Base-by-base conservation (phyloP, 805 yeast genomes). In the Candida vartiovaarae region DNA sequence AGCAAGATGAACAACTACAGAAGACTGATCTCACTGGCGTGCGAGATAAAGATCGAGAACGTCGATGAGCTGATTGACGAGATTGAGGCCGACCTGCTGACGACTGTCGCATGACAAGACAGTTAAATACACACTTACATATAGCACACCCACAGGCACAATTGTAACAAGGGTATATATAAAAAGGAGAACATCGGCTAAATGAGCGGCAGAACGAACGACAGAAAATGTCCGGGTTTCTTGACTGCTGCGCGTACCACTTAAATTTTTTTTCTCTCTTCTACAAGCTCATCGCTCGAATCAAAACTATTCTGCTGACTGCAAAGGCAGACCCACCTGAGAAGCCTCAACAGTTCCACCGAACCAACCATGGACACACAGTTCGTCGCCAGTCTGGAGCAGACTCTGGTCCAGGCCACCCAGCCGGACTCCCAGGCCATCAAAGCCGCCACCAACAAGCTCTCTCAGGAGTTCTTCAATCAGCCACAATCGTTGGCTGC, bases 11-110 rank as follows among this genome's bases (percentile, higher is more conserved):
- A 78, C 55, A 88, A 87, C 59, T 84, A 91, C 67, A 73, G 95
- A 50, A 79, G 80, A 55, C 70, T 91, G 48, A 81, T 93, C 36
- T 76, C 91, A 25, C 66, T 80, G 38, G 76, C 87, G 39, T 84
- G 95, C 59, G 95, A 87, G 3, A 71, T 88, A 43, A 77, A 80
- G 40, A 72, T 81, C 23, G 95, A 86, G 47, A 93, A 84, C 47
- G 82, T 91, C 45, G 87, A 83, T 52, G 83, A 85, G 29, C 71
- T 88, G 46, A 70, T 91, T 40, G 91, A 85, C 51, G 96, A 91
- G 23, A 84, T 91, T 36, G 88, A 68, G 45, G 60, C 62, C 26
- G 73, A 67, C 45, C 48, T 68, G 8, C 39, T 55, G 27, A 55
- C 56, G 6, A 53, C 55, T 1, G 55, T 47, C 26, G 40, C 46